Evolutionary conservation across 805 yeast genomes (phyloP), one percentile per base, ranked within the genome.

Genomic region (Saturnispora zaruensis): DNA sequence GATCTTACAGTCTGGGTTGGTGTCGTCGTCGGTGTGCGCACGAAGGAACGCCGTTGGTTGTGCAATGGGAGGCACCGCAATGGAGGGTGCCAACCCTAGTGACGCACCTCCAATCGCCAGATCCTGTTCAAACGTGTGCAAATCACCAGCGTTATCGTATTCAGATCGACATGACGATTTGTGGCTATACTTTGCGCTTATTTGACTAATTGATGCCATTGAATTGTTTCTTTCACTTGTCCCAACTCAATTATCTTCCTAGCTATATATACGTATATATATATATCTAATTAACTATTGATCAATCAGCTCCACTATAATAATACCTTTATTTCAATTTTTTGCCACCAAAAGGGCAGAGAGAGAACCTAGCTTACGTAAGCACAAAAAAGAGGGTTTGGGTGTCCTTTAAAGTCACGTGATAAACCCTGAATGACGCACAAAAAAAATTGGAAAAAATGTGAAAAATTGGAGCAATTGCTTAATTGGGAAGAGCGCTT

Each of bases 21-120:
- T 65, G 18, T 88, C 82, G 68, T 93, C 97, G 68, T 93, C 99
- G 6, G 99, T 93, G 68, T 93, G 97, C n/a, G 97, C 97, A 66
- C 98, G 78, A 57, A 93, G 73, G 65, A 91, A 91, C 49, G 86
- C 95, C 6, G 96, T 80, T 30, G 99, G 98, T 59, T 84, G 81
- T 46, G 90, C 79, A 53, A 87, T 83, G 50, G 93, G 93, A 28
- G 96, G 96, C 62, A 88, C 67, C 49, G 81, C 67, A 53, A 88
- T 73, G 18, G 77, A 64, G 26, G 95, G 95, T 4, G 81, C 76
- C 57, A 78, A 62, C 40, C 46, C 46, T 32, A 52, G 34, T 33
- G 50, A 16, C 14, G 43, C 42, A n/a, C 50, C 52, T 11, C 49
- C 51, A 20, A 58, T 60, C 18, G 54, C 57, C 42, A 62, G 33